Conservation (phyloP, 2,329 filamentous ascomycete genomes). For the Ascochyta lentis region DNA sequence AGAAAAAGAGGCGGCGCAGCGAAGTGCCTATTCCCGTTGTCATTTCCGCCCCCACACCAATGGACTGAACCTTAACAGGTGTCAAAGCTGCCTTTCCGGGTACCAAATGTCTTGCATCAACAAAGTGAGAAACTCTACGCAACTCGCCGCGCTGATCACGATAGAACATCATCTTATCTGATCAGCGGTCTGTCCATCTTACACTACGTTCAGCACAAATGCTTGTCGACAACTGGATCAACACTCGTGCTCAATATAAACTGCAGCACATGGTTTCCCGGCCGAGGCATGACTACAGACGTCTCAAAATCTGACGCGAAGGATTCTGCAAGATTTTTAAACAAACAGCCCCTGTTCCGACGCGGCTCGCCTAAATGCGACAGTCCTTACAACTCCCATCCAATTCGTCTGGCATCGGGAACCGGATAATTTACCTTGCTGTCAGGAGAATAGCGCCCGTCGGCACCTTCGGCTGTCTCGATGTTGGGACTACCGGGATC, state of each 20-base stretch:
- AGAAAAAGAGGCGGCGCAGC: not conserved
- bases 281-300: not conserved
- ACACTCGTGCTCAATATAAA: not conserved
- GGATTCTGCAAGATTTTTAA: slow-evolving; percentile 3
- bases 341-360: not conserved
- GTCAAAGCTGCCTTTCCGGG: not conserved
- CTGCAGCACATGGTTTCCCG: not conserved
- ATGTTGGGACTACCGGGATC: slow-evolving; percentile 1
- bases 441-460: slow-evolving; percentile 10
- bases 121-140: not conserved
- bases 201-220: slow-evolving; percentile 2
- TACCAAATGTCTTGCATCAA: not conserved
- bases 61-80: not conserved
- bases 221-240: not conserved
- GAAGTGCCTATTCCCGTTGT: slow-evolving; percentile 1
- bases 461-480: not conserved
- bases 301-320: slow-evolving; percentile 7
- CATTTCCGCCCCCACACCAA: slow-evolving; percentile 2
- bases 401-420: not conserved
- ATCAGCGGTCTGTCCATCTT: slow-evolving; percentile 3
- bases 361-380: not conserved
- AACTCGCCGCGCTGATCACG: slow-evolving; percentile 9
- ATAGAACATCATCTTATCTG: not conserved
- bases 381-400: not conserved
- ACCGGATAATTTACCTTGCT: not conserved